These are phyloP conservation scores for Daldinia decipiens DNA, from an alignment of 495 filamentous ascomycete genomes.

Conservation along the genomic window DNA sequence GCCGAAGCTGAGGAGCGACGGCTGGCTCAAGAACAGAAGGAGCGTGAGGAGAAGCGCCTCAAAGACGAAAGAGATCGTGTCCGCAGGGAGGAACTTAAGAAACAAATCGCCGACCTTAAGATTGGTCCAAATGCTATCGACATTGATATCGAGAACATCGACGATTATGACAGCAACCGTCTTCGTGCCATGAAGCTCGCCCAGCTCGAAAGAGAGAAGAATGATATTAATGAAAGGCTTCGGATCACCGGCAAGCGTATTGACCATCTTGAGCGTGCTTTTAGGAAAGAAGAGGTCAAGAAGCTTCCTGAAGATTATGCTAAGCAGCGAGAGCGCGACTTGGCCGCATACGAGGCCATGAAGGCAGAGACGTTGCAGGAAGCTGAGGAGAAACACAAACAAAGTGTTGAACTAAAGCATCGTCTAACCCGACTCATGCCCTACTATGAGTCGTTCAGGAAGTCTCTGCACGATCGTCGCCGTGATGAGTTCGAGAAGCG, in stretches of 20 bases:
- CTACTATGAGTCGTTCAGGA: slow-evolving; percentile 81
- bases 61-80: slow-evolving; percentile 91
- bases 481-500: slow-evolving; percentile 96
- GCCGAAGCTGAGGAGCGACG: slow-evolving; percentile 88
- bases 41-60: slow-evolving; percentile 88
- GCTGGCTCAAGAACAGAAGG: slow-evolving; percentile 87
- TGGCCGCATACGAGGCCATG: slow-evolving; percentile 79
- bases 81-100: slow-evolving; percentile 91
- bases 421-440: slow-evolving; percentile 84
- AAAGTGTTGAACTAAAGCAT: slow-evolving; percentile 91
- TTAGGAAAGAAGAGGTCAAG: slow-evolving; percentile 93
- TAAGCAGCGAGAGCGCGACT: slow-evolving; percentile 80
- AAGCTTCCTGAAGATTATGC: slow-evolving; percentile 89
- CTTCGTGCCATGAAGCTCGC: slow-evolving; percentile 94
- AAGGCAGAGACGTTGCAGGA: slow-evolving; percentile 81
- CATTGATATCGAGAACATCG: slow-evolving; percentile 76
- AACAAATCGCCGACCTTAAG: slow-evolving; percentile 94
- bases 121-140: slow-evolving; percentile 81
- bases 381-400: slow-evolving; percentile 83
- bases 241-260: slow-evolving; percentile 93
- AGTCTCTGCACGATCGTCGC: slow-evolving; percentile 81
- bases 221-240: slow-evolving; percentile 86
- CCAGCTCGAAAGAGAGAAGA: slow-evolving; percentile 97
- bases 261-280: slow-evolving; percentile 96
- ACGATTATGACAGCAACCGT: slow-evolving; percentile 86